These are phyloP conservation scores for Cystofilobasidium bisporidii DNA, from an alignment of 768 basidiomycete species.

Conservation along the genomic window DNA sequence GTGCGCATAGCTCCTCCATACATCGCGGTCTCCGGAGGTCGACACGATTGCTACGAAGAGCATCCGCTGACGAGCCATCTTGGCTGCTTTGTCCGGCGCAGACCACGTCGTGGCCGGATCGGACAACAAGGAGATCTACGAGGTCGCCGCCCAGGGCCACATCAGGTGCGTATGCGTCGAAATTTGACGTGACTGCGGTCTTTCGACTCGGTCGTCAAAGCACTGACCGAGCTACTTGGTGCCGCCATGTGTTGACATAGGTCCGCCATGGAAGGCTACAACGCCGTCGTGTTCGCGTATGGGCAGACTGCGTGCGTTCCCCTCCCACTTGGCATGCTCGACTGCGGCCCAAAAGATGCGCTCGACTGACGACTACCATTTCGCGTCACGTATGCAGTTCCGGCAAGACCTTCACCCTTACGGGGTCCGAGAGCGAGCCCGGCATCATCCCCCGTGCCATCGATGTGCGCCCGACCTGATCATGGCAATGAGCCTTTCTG, in stretches of 20 bases:
- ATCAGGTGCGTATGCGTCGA: slow-evolving; percentile 13
- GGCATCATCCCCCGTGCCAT: slow-evolving; percentile 91
- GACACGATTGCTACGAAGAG: too few species aligned
- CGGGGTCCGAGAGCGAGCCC: slow-evolving; percentile 57
- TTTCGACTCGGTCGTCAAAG: neutral
- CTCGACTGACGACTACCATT: too few species aligned
- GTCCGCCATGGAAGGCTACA: slow-evolving; percentile 94
- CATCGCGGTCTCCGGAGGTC: too few species aligned
- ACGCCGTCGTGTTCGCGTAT: slow-evolving; percentile 83
- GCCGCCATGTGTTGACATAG: slow-evolving; percentile 23
- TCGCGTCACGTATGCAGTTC: slow-evolving; percentile 40
- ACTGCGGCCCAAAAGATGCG: too few species aligned
- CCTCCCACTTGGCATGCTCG: too few species aligned
- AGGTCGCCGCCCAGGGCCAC: slow-evolving; percentile 23
- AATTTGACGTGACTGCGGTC: neutral
- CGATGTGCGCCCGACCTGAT: slow-evolving; percentile 42
- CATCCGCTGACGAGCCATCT: neutral
- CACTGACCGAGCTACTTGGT: neutral
- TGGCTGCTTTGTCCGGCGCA: neutral
- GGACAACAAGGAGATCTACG: slow-evolving; percentile 28
- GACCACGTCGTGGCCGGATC: slow-evolving; percentile 26
- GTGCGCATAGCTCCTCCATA: neutral
- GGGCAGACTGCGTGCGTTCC: slow-evolving; percentile 59
- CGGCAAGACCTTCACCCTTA: slow-evolving; percentile 63
- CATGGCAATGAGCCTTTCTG: too few species aligned